Conservation (phyloP, 2,329 filamentous ascomycete genomes). For the Sphaerulina vaccinii region DNA sequence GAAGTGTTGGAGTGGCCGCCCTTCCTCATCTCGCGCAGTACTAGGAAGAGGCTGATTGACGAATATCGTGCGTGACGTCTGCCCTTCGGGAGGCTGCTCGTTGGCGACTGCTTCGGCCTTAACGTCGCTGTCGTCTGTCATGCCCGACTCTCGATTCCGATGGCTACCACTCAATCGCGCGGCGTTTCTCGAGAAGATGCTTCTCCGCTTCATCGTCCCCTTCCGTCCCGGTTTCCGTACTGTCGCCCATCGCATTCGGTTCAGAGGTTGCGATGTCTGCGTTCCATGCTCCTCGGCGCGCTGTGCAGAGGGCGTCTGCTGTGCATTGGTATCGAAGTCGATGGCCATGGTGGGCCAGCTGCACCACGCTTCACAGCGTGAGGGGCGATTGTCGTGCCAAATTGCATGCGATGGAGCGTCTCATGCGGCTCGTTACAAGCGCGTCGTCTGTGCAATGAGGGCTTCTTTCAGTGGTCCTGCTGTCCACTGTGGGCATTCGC, state of each 20-base stretch:
- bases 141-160: constrained; percentile 44
- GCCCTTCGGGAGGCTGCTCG: constrained; percentile 34
- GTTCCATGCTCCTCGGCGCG: constrained; percentile 42
- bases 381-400: constrained; percentile 6
- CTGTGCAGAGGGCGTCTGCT: constrained; percentile 28
- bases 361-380: constrained; percentile 13
- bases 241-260: constrained; percentile 94
- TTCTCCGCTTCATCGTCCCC: constrained; percentile 75
- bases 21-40: constrained; percentile 75
- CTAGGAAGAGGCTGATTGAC: constrained; percentile 82
- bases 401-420: constrained; percentile 7
- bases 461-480: not conserved
- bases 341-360: constrained; percentile 20
- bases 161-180: constrained; percentile 29
- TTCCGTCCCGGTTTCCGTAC: constrained; percentile 75
- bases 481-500: not conserved
- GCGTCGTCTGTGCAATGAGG: constrained; percentile 1
- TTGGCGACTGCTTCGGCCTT: constrained; percentile 36
- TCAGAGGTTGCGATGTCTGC: constrained; percentile 50
- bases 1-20: constrained; percentile 67
- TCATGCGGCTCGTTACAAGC: constrained; percentile 8
- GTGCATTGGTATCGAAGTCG: constrained; percentile 20
- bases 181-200: constrained; percentile 67
- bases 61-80: constrained; percentile 63
- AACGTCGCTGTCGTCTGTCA: constrained; percentile 31